Evolutionary conservation across 345 rosid genomes (phyloP).

Genomic region (Boechera divaricarpa): DNA sequence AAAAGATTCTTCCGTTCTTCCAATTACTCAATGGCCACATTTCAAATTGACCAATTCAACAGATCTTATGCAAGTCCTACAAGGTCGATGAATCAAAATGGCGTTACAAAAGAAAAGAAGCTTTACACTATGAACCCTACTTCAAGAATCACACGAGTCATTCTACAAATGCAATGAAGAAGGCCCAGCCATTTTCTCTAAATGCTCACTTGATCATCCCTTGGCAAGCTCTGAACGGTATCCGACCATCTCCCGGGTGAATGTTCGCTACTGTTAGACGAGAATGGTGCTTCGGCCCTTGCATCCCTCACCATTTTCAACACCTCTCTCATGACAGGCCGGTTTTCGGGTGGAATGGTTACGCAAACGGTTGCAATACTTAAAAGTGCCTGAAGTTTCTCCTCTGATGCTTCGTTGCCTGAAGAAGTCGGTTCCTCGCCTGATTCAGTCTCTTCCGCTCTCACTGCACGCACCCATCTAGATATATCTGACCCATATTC

Average conservation of each 20-base stretch:
- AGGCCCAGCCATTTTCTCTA: constrained; percentile 29
- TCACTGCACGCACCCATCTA: constrained; percentile 86
- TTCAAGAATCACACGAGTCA: constrained; percentile 41
- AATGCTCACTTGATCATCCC: constrained; percentile 82
- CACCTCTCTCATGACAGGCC: constrained; percentile 85
- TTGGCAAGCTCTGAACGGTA: constrained; percentile 90
- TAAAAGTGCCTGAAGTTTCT: constrained; percentile 85
- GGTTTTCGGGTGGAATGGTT: constrained; percentile 60
- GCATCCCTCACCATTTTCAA: constrained; percentile 89
- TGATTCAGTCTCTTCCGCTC: constrained; percentile 89
- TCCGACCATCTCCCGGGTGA: constrained; percentile 99
- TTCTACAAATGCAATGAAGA: constrained; percentile 38
- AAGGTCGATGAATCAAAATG: constrained; percentile 38
- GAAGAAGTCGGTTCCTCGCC: constrained; percentile 92
- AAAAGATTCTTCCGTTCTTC: constrained; percentile 10
- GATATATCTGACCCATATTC: constrained; percentile 93
- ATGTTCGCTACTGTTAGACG: constrained; percentile 93
- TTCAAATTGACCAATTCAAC: constrained; percentile 28
- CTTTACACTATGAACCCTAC: constrained; percentile 48
- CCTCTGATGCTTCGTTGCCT: constrained; percentile 82
- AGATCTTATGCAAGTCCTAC: constrained; percentile 37
- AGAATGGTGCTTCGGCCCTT: constrained; percentile 80
- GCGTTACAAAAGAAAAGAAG: constrained; percentile 17
- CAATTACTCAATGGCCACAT: constrained; percentile 8
- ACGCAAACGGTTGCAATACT: constrained; percentile 84